A percentile compares a stretch with the other conserved stretches of the same genome.
These are phyloP conservation scores for Jatropha multifida DNA, from an alignment of 441 rosid genomes.

Conservation along the genomic window DNA sequence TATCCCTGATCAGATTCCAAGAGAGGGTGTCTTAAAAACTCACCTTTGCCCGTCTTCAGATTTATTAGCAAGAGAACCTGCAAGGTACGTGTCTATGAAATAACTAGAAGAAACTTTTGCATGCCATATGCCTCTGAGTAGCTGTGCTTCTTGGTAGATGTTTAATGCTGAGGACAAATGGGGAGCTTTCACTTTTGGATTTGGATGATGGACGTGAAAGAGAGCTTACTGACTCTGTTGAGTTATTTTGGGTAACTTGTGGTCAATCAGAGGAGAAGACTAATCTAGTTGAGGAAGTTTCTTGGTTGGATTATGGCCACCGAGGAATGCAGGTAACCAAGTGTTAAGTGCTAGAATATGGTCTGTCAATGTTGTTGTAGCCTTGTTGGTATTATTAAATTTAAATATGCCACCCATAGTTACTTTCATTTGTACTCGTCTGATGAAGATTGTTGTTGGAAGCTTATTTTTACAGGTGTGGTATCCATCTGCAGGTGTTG, in stretches of 20 bases:
- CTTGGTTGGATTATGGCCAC: conserved; percentile 98
- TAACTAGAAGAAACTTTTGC: conserved; percentile 27
- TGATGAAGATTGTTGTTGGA: conserved; percentile 50
- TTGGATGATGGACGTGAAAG: conserved; percentile 98
- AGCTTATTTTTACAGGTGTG: conserved; percentile 84
- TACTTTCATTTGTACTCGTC: conserved; percentile 32
- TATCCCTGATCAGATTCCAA: conserved; percentile 82
- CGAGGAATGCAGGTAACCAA: conserved; percentile 97
- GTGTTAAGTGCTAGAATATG: conserved; percentile 26
- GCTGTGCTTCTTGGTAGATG: conserved; percentile 53
- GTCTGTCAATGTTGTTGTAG: conserved; percentile 4
- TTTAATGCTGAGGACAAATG: conserved; percentile 87
- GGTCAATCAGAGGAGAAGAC: conserved; percentile 90
- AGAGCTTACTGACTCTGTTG: conserved; percentile 96
- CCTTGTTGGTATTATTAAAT: conserved; percentile 12
- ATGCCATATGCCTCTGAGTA: conserved; percentile 30
- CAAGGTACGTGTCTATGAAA: conserved; percentile 54
- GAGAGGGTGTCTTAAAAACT: conserved; percentile 47
- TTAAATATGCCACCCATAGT: conserved; percentile 12
- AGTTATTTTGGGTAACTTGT: conserved; percentile 98
- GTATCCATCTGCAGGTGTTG: conserved; percentile 93
- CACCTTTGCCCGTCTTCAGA: conserved; percentile 51
- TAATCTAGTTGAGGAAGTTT: conserved; percentile 91
- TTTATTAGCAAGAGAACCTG: conserved; percentile 65
- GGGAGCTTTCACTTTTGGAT: conserved; percentile 96